Evolutionary conservation across 169 alveolate species (phyloP).

Genomic region (Plasmodium coatneyi): DNA sequence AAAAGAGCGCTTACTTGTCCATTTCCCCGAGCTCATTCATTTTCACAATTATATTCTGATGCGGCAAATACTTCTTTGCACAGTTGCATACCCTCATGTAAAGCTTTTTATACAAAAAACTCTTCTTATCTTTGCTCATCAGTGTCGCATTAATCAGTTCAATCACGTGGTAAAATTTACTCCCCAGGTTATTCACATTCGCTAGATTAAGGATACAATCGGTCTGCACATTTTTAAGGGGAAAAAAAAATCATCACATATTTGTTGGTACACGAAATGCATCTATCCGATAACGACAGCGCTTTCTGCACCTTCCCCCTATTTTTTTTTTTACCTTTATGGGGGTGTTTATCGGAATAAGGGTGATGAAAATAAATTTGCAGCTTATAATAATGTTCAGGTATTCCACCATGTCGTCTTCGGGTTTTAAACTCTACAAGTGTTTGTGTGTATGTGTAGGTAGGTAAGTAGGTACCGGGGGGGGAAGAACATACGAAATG

Average conservation of each 20-base stretch:
- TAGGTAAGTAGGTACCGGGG: no score
- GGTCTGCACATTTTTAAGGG: not conserved
- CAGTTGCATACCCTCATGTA: slow-evolving; percentile 71
- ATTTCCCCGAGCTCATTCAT: slow-evolving; percentile 41
- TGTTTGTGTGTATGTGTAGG: not conserved
- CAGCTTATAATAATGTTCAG: slow-evolving; percentile 26
- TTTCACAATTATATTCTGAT: slow-evolving; percentile 47
- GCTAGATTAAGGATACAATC: slow-evolving; percentile 42
- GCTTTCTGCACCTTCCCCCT: not conserved
- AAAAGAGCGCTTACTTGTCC: slow-evolving; percentile 9
- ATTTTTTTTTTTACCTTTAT: slow-evolving; percentile 8
- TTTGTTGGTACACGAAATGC: not conserved
- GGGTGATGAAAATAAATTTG: slow-evolving; percentile 24
- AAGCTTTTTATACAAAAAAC: slow-evolving; percentile 43
- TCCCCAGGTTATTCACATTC: slow-evolving; percentile 20
- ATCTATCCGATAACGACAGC: not conserved
- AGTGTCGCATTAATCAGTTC: slow-evolving; percentile 65
- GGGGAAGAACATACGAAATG: not conserved
- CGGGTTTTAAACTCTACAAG: not conserved
- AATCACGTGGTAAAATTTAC: slow-evolving; percentile 24
- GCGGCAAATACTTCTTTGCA: slow-evolving; percentile 25
- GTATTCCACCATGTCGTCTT: not conserved
- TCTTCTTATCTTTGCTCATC: slow-evolving; percentile 41
- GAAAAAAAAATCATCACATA: not conserved
- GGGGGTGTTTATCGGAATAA: slow-evolving; percentile 71